phyloP scores from a whole-genome alignment of 768 basidiomycete species.

The Sporobolomyces roseus region DNA sequence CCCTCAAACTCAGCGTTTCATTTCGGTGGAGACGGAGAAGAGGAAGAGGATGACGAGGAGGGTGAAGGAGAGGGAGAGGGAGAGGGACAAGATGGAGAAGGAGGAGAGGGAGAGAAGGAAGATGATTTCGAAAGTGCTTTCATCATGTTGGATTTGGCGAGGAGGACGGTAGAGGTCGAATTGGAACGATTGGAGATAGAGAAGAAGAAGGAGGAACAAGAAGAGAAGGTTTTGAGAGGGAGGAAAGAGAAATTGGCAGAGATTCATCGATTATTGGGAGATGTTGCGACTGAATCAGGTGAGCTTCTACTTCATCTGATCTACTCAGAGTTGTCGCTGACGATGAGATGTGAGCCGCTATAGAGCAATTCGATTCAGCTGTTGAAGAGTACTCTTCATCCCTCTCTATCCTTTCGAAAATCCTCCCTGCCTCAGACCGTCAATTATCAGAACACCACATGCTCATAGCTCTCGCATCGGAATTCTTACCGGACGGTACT shows the following conservation, averaged over 20 bases:
- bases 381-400: slow-evolving; percentile 40
- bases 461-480: slow-evolving; percentile 42
- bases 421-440: slow-evolving; percentile 40
- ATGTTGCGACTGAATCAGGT: slow-evolving; percentile 97
- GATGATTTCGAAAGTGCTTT: slow-evolving; percentile 98
- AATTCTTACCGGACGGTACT: slow-evolving; percentile 33
- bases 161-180: slow-evolving; percentile 74
- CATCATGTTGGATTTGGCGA: slow-evolving; percentile 93
- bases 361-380: slow-evolving; percentile 42
- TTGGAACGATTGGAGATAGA: slow-evolving; percentile 52
- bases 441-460: slow-evolving; percentile 42
- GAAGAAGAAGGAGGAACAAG: slow-evolving; percentile 59
- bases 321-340: background rate
- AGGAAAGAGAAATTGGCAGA: slow-evolving; percentile 80
- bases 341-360: background rate
- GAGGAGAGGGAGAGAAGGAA: slow-evolving; percentile 54
- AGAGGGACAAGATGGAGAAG: slow-evolving; percentile 59
- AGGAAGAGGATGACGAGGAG: slow-evolving; percentile 55
- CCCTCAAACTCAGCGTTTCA: slow-evolving; percentile 61
- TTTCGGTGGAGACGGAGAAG: slow-evolving; percentile 76
- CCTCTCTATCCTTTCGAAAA: slow-evolving; percentile 20
- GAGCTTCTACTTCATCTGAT: slow-evolving; percentile 42
- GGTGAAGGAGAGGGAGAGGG: slow-evolving; percentile 59
- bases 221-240: slow-evolving; percentile 39
- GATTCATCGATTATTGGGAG: slow-evolving; percentile 82